Evolutionary conservation across 1,284 basidiomycete species (phyloP).

Genomic region (Trichosporon sp.): DNA sequence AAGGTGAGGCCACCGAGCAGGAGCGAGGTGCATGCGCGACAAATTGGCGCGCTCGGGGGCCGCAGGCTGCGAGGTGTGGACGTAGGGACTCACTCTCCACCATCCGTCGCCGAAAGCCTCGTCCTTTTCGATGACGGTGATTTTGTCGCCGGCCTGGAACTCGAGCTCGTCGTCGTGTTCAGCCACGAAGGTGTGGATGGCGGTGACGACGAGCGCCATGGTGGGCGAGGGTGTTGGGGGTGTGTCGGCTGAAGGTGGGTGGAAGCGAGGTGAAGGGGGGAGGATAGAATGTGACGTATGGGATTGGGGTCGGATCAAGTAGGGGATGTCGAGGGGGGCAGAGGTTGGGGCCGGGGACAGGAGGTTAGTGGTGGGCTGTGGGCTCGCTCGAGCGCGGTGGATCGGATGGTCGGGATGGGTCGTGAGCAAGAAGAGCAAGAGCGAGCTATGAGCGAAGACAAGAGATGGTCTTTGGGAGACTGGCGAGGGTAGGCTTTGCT

Average conservation of each 20-base stretch:
- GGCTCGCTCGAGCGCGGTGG: background rate
- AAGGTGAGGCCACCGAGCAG: background rate
- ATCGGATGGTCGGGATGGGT: background rate
- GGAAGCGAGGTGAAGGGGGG: background rate
- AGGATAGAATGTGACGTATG: constrained; percentile 6
- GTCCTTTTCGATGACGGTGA: constrained; percentile 87
- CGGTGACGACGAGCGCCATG: constrained; percentile 34
- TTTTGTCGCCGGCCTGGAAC: constrained; percentile 79
- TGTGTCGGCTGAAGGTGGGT: background rate
- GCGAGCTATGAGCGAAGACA: too few relatives aligned
- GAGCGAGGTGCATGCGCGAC: background rate
- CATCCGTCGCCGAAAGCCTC: constrained; percentile 95
- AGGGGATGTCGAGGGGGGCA: background rate
- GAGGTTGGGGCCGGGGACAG: background rate
- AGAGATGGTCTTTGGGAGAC: background rate
- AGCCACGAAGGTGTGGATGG: constrained; percentile 61
- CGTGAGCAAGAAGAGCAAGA: background rate
- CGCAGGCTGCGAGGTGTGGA: background rate
- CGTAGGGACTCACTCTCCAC: constrained; percentile 77
- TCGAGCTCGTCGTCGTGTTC: constrained; percentile 92
- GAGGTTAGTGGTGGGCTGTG: background rate
- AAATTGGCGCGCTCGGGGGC: background rate
- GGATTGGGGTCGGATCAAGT: background rate
- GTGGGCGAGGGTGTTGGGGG: background rate
- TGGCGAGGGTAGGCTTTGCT: background rate